Conservation (phyloP, 805 yeast species). For the Pichia cephalocereana region DNA sequence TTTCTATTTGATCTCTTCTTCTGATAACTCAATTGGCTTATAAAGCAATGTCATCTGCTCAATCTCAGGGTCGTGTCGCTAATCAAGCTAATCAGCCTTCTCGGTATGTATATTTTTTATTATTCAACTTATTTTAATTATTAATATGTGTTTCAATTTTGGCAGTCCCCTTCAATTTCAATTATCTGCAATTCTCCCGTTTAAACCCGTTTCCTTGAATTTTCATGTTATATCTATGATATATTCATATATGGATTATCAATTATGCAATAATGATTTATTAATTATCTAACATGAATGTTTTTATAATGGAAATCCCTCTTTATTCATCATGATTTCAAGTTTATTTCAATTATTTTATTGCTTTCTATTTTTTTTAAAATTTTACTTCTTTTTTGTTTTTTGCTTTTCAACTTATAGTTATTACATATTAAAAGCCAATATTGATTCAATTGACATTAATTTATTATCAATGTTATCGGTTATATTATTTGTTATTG, state of each 20-base stretch:
- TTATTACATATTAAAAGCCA: background rate
- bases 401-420: background rate
- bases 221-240: background rate
- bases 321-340: background rate
- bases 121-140: too few species aligned
- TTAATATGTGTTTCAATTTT: too few species aligned
- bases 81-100: background rate
- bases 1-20: too few species aligned
- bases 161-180: too few species aligned
- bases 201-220: background rate
- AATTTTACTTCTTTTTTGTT: background rate
- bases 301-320: background rate
- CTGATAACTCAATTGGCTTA: too few species aligned
- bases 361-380: background rate
- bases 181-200: background rate
- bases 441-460: too few species aligned
- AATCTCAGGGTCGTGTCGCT: background rate
- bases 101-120: constrained; percentile 2
- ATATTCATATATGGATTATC: background rate
- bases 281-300: background rate
- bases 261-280: too few species aligned
- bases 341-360: background rate
- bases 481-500: too few species aligned
- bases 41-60: background rate
- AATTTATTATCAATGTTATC: too few species aligned